Evolutionary conservation across 805 yeast genomes (phyloP).

Genomic region (Wickerhamomyces chaumierensis): DNA sequence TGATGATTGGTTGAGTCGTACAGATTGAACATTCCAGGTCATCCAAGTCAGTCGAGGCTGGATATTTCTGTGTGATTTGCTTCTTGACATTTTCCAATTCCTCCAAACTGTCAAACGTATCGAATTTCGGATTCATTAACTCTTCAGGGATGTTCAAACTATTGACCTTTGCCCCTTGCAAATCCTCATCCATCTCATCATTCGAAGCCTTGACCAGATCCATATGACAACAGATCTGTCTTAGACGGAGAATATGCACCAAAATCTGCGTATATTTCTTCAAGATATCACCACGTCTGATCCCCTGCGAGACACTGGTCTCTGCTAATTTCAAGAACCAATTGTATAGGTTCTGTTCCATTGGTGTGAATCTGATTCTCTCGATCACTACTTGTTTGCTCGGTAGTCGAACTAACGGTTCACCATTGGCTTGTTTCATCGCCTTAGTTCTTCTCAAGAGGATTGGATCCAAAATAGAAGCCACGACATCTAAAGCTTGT

Average conservation of each 20-base stretch:
- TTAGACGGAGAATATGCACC: constrained; percentile 68
- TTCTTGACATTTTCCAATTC: constrained; percentile 8
- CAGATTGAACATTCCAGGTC: constrained; percentile 79
- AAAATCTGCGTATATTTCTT: constrained; percentile 69
- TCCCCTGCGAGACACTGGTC: constrained; percentile 44
- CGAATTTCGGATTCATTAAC: constrained; percentile 2
- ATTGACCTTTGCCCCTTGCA: constrained; percentile 7
- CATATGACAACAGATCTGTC: constrained; percentile 86
- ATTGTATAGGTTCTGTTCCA: constrained; percentile 56
- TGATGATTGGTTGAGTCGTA: constrained; percentile 50
- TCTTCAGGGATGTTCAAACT: constrained; percentile 12
- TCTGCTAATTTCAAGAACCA: constrained; percentile 62
- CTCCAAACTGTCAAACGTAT: constrained; percentile 5
- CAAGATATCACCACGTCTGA: constrained; percentile 55
- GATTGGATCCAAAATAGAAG: constrained; percentile 74
- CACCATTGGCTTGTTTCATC: constrained; percentile 66
- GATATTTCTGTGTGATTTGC: constrained; percentile 22
- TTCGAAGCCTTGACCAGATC: constrained; percentile 42
- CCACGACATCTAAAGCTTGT: constrained; percentile 75
- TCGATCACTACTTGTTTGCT: constrained; percentile 62
- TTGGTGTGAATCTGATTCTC: constrained; percentile 50
- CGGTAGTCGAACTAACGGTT: constrained; percentile 66
- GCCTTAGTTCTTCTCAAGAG: constrained; percentile 75
- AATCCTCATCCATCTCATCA: constrained; percentile 43
- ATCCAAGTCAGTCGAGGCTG: constrained; percentile 24